Evolutionary conservation across 805 yeast species (phyloP).

Genomic region (Debaryomyces hansenii): DNA sequence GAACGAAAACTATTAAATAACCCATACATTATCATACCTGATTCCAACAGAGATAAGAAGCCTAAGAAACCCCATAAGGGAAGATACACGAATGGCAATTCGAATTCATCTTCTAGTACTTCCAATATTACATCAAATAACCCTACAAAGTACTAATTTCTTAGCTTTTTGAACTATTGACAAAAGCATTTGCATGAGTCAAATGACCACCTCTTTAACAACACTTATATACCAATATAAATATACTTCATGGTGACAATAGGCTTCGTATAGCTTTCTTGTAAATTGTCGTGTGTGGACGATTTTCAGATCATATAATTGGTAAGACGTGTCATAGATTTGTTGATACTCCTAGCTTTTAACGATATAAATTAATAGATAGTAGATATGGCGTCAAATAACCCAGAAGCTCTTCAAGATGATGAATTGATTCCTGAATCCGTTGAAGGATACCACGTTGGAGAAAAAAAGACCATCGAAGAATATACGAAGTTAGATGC

Average conservation of each 20-base stretch:
- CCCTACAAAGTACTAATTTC: too few species aligned
- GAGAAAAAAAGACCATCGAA: slow-evolving; percentile 73
- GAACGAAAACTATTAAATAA: slow-evolving; percentile 26
- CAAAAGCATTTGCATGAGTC: too few species aligned
- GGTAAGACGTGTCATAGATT: neutral
- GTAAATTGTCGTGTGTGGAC: neutral
- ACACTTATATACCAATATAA: too few species aligned
- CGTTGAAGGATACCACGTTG: slow-evolving; percentile 62
- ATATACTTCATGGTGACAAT: too few species aligned
- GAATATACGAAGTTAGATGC: slow-evolving; percentile 85
- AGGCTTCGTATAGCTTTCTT: neutral
- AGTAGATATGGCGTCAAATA: slow-evolving; percentile 8
- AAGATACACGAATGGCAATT: neutral
- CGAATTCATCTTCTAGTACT: neutral
- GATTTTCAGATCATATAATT: neutral
- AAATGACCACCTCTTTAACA: too few species aligned
- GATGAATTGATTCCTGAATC: slow-evolving; percentile 66
- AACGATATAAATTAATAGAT: neutral
- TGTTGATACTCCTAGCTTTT: neutral
- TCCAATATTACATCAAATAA: too few species aligned
- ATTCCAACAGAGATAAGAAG: slow-evolving; percentile 10
- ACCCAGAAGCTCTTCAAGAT: slow-evolving; percentile 16
- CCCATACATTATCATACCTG: slow-evolving; percentile 29
- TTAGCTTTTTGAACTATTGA: too few species aligned
- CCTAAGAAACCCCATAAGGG: slow-evolving; percentile 1